Evolutionary conservation across 441 rosid genomes (phyloP), one percentile per base, ranked within the genome.

Genomic region (Aleurites moluccanus): DNA sequence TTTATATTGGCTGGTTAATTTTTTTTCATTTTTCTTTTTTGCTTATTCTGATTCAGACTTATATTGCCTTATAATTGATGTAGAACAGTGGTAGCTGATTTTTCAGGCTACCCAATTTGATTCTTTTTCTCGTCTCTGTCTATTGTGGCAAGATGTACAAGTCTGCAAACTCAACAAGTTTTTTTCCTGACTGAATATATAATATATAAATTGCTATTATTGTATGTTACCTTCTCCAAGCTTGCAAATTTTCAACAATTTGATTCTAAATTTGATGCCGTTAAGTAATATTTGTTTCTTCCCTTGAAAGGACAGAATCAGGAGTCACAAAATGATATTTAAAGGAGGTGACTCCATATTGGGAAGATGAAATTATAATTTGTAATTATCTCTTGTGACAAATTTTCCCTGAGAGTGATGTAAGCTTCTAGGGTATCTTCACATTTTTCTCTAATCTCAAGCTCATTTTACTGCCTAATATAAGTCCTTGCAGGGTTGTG

Each of bases 81-180:
- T 56, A 45, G 45, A 73, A 81, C 64, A 80, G 73, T 69, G 72
- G 79, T 42, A 59, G 90, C 85, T 70, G 47, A 45, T 64, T 81
- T 80, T 83, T 78, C 14, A 73, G 82, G 85, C 85, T 78, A 64
- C 82, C 80, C 79, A 10, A 33, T 45, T 69, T 72, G 13, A 21
- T 49, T 28, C 40, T 47, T 35, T 69, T 10, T 30, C 14, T 15
- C 27, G 49, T 69, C 60, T 3, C 14, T 59, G 59, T 49, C 56
- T 35, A 55, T 69, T 23, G 78, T 57, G 27, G 67, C 77, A 30
- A 69, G 77, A 70, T 35, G 70, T 69, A 47, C 21, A 66, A 80
- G 71, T 59, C 76, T 70, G 76, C 74, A 63, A 44, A 67, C 53
- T 25, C 38, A 50, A 44, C 64, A 55, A 44, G 30, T 42, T 70